phyloP scores from a whole-genome alignment of 2,329 filamentous ascomycete species.

The Hypoxylon rubiginosum region DNA sequence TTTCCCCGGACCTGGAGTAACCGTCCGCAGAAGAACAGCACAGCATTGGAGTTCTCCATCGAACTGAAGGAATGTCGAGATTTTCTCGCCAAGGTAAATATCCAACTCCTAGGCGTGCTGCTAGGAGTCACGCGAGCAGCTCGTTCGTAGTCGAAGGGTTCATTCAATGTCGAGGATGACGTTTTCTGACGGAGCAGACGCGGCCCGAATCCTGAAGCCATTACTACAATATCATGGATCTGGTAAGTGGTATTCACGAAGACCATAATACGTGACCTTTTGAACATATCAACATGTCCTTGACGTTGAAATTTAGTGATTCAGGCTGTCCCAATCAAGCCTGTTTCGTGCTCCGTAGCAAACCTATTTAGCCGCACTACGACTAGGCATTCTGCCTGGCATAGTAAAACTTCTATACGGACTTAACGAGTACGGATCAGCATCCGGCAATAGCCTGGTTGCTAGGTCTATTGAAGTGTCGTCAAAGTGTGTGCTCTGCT shows the following conservation, averaged over 20 bases:
- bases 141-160: not conserved
- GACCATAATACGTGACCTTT: slow-evolving; percentile 1
- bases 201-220: not conserved
- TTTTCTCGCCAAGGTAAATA: not conserved
- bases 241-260: not conserved
- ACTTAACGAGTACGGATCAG: slow-evolving; percentile 23
- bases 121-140: not conserved
- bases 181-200: not conserved
- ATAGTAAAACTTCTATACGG: slow-evolving; percentile 9
- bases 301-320: slow-evolving; percentile 1
- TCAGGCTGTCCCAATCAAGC: slow-evolving; percentile 8
- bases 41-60: too few relatives aligned
- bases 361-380: slow-evolving; percentile 41
- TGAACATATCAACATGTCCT: not conserved
- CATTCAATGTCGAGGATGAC: not conserved
- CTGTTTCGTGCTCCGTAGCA: slow-evolving; percentile 11
- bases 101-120: not conserved
- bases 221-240: not conserved
- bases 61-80: not conserved
- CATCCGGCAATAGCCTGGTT: slow-evolving; percentile 24
- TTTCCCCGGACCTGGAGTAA: slow-evolving; percentile 7
- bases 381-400: slow-evolving; percentile 33
- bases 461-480: slow-evolving; percentile 3
- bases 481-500: not conserved
- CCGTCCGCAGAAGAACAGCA: not conserved